Evolutionary conservation across 2,329 filamentous ascomycete genomes (phyloP), one percentile per base, ranked within the genome.

Genomic region (Monosporascus sp.): DNA sequence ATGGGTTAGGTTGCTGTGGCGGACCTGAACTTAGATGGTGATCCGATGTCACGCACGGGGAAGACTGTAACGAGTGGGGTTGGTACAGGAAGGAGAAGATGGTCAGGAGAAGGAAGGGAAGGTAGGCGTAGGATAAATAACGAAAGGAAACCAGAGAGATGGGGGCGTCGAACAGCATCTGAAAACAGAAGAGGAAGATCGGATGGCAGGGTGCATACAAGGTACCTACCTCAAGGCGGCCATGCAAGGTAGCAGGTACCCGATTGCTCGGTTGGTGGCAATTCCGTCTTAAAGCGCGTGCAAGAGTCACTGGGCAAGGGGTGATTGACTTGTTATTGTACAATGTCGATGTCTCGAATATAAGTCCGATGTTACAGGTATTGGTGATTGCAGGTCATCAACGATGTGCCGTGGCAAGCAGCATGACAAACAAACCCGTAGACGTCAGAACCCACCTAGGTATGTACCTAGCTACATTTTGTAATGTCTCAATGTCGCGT

Each of bases 1-100:
- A 51, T 53, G 46, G 52, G 51, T 9, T 47, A 49, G 27, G 22
- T 18, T 25, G 39, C 43, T 27, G 24, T 49, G 44, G 50, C 44
- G 22, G 43, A 41, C 18, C 38, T 52, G 48, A 46, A 49, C 35
- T n/a, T 49, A 20, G 2, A 37, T 51, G 51, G 36, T 35, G 20
- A 46, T 15, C 8, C n/a, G n/a, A 17, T 2, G 24, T 20, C 8
- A 18, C 15, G 9, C 37, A 46, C 14, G 5, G 4, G 43, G 8
- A 27, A 17, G 43, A 17, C 9, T 5, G 24, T 17, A 22, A n/a
- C 5, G 24, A 22, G 22, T 46, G n/a, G 24, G 22, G 3, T 17
- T 43, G 39, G 15, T 15, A 14, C 15, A 20, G 18, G 39, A 43
- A 14, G 18, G 39, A 20, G 22, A 20, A 43, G 39, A 15, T 14